Evolutionary conservation across 179 eudicot species (phyloP).

Genomic region (Beta macrorhiza): DNA sequence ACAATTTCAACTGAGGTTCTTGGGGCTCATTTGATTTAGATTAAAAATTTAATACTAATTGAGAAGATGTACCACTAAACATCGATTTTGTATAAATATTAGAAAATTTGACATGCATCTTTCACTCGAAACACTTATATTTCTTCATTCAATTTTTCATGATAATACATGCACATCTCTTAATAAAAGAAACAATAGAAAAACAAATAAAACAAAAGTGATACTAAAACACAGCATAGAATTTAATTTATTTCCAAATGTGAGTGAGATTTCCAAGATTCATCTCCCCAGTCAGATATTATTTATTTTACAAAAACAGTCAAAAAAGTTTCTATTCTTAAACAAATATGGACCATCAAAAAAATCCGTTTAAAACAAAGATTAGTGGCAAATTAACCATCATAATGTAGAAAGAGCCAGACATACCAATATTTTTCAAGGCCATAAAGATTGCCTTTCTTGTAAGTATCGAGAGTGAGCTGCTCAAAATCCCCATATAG

Average conservation of each 20-base stretch:
- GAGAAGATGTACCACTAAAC: neutral
- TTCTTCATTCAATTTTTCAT: neutral
- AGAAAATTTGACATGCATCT: neutral
- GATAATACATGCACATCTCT: neutral
- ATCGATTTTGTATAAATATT: neutral
- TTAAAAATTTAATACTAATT: neutral
- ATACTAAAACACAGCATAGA: neutral
- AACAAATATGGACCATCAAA: too few relatives aligned
- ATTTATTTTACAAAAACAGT: too few relatives aligned
- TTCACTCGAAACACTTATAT: neutral
- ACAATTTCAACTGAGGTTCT: neutral
- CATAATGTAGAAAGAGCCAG: neutral
- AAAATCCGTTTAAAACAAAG: too few relatives aligned
- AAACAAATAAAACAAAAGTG: neutral
- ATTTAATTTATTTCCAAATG: too few relatives aligned
- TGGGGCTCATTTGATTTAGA: neutral
- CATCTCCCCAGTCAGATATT: too few relatives aligned
- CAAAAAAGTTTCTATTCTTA: too few relatives aligned
- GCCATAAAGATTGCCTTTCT: constrained; percentile 85
- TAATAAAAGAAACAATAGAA: too few relatives aligned
- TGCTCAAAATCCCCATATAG: constrained; percentile 76
- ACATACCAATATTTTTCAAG: constrained; percentile 90
- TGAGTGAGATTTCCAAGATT: too few relatives aligned
- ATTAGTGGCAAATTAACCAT: neutral
- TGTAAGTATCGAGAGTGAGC: constrained; percentile 65